Evolutionary conservation across 2,329 filamentous ascomycete species (phyloP).

Genomic region (Verticillium tricorpus): DNA sequence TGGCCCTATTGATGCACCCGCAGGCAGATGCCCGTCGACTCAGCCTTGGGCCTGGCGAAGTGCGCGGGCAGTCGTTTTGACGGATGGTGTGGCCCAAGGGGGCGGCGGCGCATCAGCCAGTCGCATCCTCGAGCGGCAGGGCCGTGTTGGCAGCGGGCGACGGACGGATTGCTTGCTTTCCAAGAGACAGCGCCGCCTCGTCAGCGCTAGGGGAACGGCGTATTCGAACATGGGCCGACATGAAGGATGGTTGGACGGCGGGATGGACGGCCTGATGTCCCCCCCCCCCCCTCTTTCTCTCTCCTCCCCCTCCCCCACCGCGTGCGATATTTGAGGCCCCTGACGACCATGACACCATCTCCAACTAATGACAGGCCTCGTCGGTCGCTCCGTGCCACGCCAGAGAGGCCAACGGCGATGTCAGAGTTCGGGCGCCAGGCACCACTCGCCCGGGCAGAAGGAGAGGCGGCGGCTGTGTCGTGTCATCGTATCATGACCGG

Average conservation of each 20-base stretch:
- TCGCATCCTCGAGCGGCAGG: neutral
- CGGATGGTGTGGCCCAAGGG: neutral
- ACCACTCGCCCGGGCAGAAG: neutral
- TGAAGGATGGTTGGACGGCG: neutral
- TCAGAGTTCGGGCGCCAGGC: neutral
- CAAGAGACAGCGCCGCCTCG: neutral
- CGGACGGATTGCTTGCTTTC: neutral
- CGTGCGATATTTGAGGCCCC: neutral
- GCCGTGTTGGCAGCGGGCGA: neutral
- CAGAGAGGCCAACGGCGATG: neutral
- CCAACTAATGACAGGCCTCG: neutral
- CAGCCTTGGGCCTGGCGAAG: neutral
- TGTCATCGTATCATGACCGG: neutral
- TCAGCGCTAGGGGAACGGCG: neutral
- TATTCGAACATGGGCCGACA: neutral
- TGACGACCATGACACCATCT: neutral
- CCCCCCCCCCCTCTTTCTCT: too few relatives aligned
- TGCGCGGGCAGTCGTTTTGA: neutral
- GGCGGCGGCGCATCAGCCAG: neutral
- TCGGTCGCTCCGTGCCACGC: neutral
- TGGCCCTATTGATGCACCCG: neutral
- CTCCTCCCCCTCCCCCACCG: too few relatives aligned
- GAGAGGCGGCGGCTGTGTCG: neutral
- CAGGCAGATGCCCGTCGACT: neutral
- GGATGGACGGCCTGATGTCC: neutral